phyloP scores from a whole-genome alignment of 148 eudicot species.

The Silene conica region DNA sequence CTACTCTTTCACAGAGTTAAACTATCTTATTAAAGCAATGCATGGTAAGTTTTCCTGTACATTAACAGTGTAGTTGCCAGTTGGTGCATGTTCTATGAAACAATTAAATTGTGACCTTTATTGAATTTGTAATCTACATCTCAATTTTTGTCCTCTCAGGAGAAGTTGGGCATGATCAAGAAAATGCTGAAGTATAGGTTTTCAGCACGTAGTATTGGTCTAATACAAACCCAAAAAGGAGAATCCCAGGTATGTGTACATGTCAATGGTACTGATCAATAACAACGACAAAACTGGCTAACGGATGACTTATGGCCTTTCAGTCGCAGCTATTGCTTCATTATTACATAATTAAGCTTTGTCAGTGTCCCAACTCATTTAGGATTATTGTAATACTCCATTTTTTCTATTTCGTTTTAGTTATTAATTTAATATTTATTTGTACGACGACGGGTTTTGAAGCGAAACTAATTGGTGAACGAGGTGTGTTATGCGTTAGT shows the following conservation, averaged over 20 bases:
- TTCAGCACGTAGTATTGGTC: not conserved
- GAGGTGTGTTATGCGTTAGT: too few species aligned
- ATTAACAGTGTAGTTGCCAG: not conserved
- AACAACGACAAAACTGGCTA: not conserved
- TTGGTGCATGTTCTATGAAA: not conserved
- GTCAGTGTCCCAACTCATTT: too few species aligned
- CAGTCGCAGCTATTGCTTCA: not conserved
- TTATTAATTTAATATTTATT: too few species aligned
- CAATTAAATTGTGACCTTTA: not conserved
- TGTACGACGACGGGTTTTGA: too few species aligned
- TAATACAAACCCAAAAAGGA: not conserved
- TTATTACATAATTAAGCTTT: too few species aligned
- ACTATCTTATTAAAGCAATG: conserved; percentile 54
- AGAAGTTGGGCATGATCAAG: conserved; percentile 4
- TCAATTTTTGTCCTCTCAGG: conserved; percentile 2
- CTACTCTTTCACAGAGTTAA: conserved; percentile 52
- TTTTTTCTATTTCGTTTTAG: too few species aligned
- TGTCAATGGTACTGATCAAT: not conserved
- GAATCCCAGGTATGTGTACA: too few species aligned
- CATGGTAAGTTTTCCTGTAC: conserved; percentile 44
- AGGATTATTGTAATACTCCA: too few species aligned
- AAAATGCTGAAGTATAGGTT: not conserved
- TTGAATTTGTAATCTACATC: not conserved
- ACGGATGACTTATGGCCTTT: not conserved
- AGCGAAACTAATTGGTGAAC: too few species aligned